phyloP scores from a whole-genome alignment of 2,329 filamentous ascomycete genomes.

The Neofusicoccum kwambonambiense region DNA sequence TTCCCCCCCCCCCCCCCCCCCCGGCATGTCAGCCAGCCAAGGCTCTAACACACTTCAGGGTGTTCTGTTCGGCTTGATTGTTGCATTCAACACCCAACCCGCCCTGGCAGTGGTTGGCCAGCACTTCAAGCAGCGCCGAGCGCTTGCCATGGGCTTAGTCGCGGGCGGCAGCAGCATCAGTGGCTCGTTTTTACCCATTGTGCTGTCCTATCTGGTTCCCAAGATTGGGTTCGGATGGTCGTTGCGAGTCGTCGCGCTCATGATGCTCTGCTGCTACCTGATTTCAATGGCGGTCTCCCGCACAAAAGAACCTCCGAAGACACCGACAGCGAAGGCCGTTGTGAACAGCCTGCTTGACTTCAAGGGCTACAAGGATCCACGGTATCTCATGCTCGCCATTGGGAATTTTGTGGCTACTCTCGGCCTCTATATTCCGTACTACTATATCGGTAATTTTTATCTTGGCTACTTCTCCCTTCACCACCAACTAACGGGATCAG shows the following conservation, averaged over 20 bases:
- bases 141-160: conserved; percentile 18
- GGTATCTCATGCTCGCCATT: conserved; percentile 16
- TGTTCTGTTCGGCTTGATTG: conserved; percentile 13
- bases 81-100: conserved; percentile 19
- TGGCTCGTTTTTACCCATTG: conserved; percentile 15
- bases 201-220: conserved; percentile 12
- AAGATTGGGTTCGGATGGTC: conserved; percentile 18
- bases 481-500: background rate
- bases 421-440: conserved; percentile 18
- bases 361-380: conserved; percentile 16
- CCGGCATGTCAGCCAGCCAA: too few relatives aligned
- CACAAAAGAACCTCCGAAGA: conserved; percentile 2
- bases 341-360: conserved; percentile 17
- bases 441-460: conserved; percentile 17
- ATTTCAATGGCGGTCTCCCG: conserved; percentile 12
- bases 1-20: too few relatives aligned
- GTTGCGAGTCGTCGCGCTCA: conserved; percentile 8
- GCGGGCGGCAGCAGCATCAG: conserved; percentile 15
- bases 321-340: background rate
- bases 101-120: conserved; percentile 18
- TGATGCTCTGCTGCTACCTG: conserved; percentile 16
- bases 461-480: background rate
- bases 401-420: conserved; percentile 19
- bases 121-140: conserved; percentile 18
- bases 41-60: conserved; percentile 3